Evolutionary conservation across 306 rosid species (phyloP).

Genomic region (Cicer judaicum): DNA sequence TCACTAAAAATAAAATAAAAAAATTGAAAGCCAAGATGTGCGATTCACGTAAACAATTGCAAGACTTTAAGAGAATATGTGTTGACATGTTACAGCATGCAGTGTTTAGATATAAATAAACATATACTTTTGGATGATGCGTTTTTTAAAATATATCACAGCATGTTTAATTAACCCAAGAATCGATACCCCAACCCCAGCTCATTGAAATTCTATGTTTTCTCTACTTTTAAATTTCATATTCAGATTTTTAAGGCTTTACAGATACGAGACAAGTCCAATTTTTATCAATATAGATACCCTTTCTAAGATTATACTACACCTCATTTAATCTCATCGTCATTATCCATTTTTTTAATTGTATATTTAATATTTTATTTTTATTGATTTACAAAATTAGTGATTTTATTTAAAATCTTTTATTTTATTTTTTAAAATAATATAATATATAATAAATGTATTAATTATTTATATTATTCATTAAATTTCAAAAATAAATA

Average conservation of each 20-base stretch:
- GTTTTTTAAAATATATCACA: not conserved
- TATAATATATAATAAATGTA: no score
- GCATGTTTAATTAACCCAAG: constrained; percentile 10
- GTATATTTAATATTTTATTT: no score
- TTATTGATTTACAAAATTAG: no score
- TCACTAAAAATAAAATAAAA: no score
- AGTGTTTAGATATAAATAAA: constrained; percentile 35
- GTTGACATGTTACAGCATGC: constrained; percentile 46
- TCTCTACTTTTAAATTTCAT: constrained; percentile 34
- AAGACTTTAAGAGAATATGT: constrained; percentile 30
- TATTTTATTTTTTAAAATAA: no score
- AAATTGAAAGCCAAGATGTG: constrained; percentile 7
- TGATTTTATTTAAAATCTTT: no score
- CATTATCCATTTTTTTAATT: no score
- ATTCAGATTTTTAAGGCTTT: constrained; percentile 33
- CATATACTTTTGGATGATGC: constrained; percentile 11
- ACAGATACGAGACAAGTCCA: constrained; percentile 20
- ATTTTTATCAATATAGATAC: not conserved
- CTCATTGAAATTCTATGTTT: constrained; percentile 36
- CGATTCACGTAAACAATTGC: constrained; percentile 37
- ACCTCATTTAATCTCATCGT: constrained; percentile 30
- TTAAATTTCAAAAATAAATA: no score
- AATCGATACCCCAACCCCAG: constrained; percentile 33
- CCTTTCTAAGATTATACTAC: not conserved
- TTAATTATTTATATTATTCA: no score